phyloP scores from a whole-genome alignment of 805 yeast genomes.

The Pichia membranifaciens region DNA sequence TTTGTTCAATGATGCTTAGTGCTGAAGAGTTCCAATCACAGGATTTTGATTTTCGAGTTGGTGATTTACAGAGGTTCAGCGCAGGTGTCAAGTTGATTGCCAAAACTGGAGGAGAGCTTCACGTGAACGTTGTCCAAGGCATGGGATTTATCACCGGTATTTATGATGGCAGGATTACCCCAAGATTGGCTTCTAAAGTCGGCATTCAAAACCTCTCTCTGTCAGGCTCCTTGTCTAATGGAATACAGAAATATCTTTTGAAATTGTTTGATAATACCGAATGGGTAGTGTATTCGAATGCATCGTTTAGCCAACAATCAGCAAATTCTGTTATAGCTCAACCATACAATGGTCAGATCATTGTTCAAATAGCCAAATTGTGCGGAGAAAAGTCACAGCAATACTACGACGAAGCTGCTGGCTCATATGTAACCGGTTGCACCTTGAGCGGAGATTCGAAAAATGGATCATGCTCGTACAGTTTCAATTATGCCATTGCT shows the following conservation, averaged over 20 bases:
- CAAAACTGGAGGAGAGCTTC: slow-evolving; percentile 31
- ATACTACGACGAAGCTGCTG: slow-evolving; percentile 60
- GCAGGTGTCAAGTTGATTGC: slow-evolving; percentile 30
- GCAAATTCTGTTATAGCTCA: slow-evolving; percentile 33
- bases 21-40: slow-evolving; percentile 36
- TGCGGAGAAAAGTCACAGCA: slow-evolving; percentile 29
- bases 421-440: slow-evolving; percentile 49
- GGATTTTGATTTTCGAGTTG: slow-evolving; percentile 22
- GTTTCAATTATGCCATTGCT: slow-evolving; percentile 33
- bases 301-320: slow-evolving; percentile 14
- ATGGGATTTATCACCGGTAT: slow-evolving; percentile 71
- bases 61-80: slow-evolving; percentile 30
- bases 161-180: slow-evolving; percentile 44
- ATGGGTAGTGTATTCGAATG: slow-evolving; percentile 58
- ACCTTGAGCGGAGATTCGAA: slow-evolving; percentile 37
- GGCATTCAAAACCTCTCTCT: slow-evolving; percentile 52
- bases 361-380: slow-evolving; percentile 49
- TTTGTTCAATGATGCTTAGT: slow-evolving; percentile 53
- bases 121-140: slow-evolving; percentile 69
- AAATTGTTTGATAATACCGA: slow-evolving; percentile 47
- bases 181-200: slow-evolving; percentile 53
- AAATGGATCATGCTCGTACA: slow-evolving; percentile 24
- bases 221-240: slow-evolving; percentile 33
- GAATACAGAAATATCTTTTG: slow-evolving; percentile 48
- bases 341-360: slow-evolving; percentile 32